These are phyloP conservation scores for Fusarium equiseti DNA, from an alignment of 2,329 filamentous ascomycete species.

Conservation along the genomic window DNA sequence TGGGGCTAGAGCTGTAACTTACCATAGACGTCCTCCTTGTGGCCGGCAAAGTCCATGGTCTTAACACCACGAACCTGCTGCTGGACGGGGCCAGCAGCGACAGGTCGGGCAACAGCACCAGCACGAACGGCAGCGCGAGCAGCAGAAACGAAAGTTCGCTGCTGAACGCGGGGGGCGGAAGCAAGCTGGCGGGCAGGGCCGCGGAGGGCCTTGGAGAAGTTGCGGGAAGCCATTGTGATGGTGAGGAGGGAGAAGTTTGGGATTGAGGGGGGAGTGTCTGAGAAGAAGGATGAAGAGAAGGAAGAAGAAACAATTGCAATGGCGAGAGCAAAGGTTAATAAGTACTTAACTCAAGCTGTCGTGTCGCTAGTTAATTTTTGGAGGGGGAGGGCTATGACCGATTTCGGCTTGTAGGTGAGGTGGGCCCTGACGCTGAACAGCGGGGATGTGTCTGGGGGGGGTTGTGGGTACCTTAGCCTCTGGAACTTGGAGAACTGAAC, in stretches of 20 bases:
- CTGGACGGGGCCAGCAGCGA: conserved; percentile 63
- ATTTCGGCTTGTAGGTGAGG: conserved; percentile 44
- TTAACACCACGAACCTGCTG: conserved; percentile 91
- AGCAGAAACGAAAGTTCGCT: conserved; percentile 72
- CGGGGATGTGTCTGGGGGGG: conserved; percentile 36
- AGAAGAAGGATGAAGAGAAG: conserved; percentile 47
- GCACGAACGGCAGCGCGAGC: conserved; percentile 68
- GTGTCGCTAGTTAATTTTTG: conserved; percentile 11
- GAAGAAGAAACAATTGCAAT: conserved; percentile 25
- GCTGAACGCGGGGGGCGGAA: conserved; percentile 66
- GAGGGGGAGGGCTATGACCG: conserved; percentile 36
- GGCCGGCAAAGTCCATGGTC: conserved; percentile 98
- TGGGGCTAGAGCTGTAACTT: conserved; percentile 48
- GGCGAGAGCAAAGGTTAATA: conserved; percentile 46
- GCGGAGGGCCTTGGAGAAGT: conserved; percentile 76
- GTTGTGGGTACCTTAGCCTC: conserved; percentile 15
- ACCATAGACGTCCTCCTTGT: conserved; percentile 96
- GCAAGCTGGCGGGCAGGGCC: conserved; percentile 73
- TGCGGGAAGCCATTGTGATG: conserved; percentile 81
- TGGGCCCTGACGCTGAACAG: conserved; percentile 32
- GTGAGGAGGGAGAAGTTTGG: conserved; percentile 41
- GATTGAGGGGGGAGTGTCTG: conserved; percentile 44
- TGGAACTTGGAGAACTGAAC: conserved; percentile 9
- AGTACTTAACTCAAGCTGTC: conserved; percentile 36
- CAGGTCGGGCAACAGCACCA: conserved; percentile 65